Percentiles rank a stretch among this genome's conserved stretches.
These are phyloP conservation scores for Jamesozyma jinghongensis DNA, from an alignment of 805 yeast species.

Conservation along the genomic window DNA sequence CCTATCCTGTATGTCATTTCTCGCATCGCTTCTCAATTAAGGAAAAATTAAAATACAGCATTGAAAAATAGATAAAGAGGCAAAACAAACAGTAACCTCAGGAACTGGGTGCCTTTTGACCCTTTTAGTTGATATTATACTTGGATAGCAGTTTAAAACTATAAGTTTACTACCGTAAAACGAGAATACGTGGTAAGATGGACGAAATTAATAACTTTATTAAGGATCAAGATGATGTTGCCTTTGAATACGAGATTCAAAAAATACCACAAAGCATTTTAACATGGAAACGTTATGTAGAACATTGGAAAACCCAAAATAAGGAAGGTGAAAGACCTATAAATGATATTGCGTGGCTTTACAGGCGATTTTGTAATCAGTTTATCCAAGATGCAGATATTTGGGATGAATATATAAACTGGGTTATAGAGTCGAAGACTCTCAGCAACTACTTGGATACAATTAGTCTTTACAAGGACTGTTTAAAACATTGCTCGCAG, in stretches of 20 bases:
- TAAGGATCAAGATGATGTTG: conserved; percentile 29
- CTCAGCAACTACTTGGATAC: conserved; percentile 32
- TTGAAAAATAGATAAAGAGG: background rate
- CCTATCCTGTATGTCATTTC: too few species aligned
- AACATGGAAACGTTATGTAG: conserved; percentile 40
- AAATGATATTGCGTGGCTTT: conserved; percentile 19
- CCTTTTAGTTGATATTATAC: too few species aligned
- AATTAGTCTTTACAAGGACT: conserved; percentile 39
- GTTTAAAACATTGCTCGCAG: conserved; percentile 28
- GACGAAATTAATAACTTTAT: conserved; percentile 5
- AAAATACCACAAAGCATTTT: conserved; percentile 29
- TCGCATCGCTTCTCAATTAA: too few species aligned
- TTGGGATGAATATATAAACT: conserved; percentile 35
- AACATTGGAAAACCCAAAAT: conserved; percentile 24
- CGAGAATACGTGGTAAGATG: too few species aligned
- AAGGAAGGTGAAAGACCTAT: conserved; percentile 6
- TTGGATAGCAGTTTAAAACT: too few species aligned
- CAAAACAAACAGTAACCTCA: background rate
- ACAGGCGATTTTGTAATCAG: conserved; percentile 32
- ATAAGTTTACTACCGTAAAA: too few species aligned
- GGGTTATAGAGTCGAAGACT: conserved; percentile 25
- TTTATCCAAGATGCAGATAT: conserved; percentile 11
- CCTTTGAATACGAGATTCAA: conserved; percentile 39
- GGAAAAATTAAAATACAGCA: too few species aligned
- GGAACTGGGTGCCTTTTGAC: too few species aligned